Evolutionary conservation across 139 green algal genomes (phyloP).

Genomic region (Coccomyxa sp.): DNA sequence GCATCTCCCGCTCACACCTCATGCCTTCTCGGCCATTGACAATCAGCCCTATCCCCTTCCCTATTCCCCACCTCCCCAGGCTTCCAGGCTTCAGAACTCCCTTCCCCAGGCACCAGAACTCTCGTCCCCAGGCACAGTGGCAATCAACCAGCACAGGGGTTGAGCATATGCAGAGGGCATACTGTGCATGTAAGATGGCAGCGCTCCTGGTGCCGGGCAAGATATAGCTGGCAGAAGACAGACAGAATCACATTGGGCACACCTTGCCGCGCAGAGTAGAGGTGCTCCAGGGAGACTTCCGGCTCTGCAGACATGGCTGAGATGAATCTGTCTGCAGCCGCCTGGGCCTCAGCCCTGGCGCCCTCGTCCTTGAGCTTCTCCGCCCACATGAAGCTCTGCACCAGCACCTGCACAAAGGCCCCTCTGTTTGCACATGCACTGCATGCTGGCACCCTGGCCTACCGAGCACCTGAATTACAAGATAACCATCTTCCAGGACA

Average conservation of each 20-base stretch:
- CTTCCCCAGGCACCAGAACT: too few species aligned
- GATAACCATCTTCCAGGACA: background rate
- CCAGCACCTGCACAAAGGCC: slow-evolving; percentile 28
- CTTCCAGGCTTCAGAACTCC: too few species aligned
- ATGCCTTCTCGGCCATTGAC: too few species aligned
- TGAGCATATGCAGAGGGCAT: background rate
- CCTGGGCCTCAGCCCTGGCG: slow-evolving; percentile 19
- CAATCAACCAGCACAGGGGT: too few species aligned
- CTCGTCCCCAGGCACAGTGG: too few species aligned
- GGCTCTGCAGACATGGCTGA: slow-evolving; percentile 24
- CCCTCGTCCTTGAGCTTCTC: slow-evolving; percentile 28
- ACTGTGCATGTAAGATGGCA: background rate
- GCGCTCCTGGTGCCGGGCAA: background rate
- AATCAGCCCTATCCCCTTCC: too few species aligned
- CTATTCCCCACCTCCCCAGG: too few species aligned
- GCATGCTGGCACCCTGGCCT: too few species aligned
- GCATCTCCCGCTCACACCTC: too few species aligned
- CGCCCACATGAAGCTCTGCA: slow-evolving; percentile 56
- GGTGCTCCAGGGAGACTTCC: slow-evolving; percentile 20
- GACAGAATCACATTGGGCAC: background rate
- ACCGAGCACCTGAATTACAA: background rate
- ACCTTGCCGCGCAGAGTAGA: slow-evolving; percentile 24
- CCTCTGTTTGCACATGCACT: too few species aligned
- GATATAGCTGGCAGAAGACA: background rate
- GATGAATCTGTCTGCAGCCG: slow-evolving; percentile 12